Base-by-base conservation (phyloP, 179 eudicot genomes). In the Nepenthes alata region DNA sequence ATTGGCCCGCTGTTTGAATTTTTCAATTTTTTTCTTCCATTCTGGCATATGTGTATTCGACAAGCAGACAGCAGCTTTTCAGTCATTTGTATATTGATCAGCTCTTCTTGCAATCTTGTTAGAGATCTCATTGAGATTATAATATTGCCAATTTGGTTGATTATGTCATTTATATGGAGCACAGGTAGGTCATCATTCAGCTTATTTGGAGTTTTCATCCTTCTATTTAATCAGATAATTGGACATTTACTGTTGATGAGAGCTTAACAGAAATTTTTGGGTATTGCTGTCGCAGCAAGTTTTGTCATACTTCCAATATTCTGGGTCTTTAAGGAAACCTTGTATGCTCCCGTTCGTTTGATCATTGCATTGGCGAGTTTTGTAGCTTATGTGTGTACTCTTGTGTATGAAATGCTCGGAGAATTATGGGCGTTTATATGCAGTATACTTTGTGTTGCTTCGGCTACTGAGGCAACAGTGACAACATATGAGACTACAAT, bases 271-370 rank as follows among this genome's bases (percentile, higher is more conserved):
- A 25, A 25, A 25, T 25, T 25, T 25, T 25, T 25, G n/a, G 50
- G 8, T 55, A 11, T 56, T 25, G 25, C 25, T 25, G 41, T 72
- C 81, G 85, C 85, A 93, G 98, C 82, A 12, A 72, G 69, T 57
- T 70, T 68, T 5, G 58, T 88, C 52, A 25, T 91, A 66, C 78
- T 74, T 74, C 97, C 97, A 4, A 59, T 89, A 45, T 71, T 86
- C 78, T 85, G 93, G 94, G 73, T 83, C 59, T 49, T 77, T 48
- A 75, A 85, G 80, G 95, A 82, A 74, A 45, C 87, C 50, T 68
- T 87, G 2, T 83, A 79, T 78, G 83, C 90, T 61, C 98, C 98
- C 34, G 47, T 89, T 13, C 88, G 94, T 61, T 64, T 93, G 58
- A 63, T 83, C 52, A 67, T 80, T 60, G 90, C 79, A 50, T 59